Evolutionary conservation across 257 asterid species (phyloP).

Genomic region (Forsythia suspensa): DNA sequence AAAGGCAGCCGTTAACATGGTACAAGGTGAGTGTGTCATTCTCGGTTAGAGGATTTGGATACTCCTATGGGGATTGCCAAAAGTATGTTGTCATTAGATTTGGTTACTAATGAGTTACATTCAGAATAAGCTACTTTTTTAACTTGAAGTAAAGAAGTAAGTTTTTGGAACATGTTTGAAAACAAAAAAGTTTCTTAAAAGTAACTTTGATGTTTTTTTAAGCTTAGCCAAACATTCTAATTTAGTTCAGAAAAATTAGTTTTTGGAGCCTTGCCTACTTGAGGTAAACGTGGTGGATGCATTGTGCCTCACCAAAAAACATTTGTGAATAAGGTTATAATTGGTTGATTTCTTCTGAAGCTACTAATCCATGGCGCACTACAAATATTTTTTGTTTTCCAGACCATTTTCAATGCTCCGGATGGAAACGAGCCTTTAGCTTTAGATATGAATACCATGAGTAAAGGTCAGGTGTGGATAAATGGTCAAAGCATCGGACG

Average conservation of each 20-base stretch:
- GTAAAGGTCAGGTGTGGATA: constrained; percentile 98
- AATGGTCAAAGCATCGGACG: constrained; percentile 92
- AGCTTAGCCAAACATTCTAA: not conserved
- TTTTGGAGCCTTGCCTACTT: too few species aligned
- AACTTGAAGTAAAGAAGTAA: too few species aligned
- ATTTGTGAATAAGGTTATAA: not conserved
- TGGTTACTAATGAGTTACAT: not conserved
- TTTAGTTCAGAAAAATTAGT: not conserved
- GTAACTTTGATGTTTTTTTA: not conserved
- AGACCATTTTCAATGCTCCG: constrained; percentile 88
- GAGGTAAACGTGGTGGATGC: too few species aligned
- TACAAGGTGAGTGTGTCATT: constrained; percentile 60
- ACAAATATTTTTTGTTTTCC: constrained; percentile 18
- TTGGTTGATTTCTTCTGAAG: not conserved
- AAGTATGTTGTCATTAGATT: not conserved
- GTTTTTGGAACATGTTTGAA: not conserved
- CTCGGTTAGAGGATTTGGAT: not conserved
- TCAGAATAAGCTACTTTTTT: not conserved
- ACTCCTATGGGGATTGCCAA: not conserved
- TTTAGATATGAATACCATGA: constrained; percentile 86
- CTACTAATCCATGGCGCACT: not conserved
- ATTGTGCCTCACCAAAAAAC: too few species aligned
- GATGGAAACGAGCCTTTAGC: constrained; percentile 86
- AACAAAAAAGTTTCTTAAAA: not conserved
- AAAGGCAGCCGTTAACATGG: constrained; percentile 90